Base-by-base conservation (phyloP, 768 basidiomycete species). In the Lentinula detonsa region DNA sequence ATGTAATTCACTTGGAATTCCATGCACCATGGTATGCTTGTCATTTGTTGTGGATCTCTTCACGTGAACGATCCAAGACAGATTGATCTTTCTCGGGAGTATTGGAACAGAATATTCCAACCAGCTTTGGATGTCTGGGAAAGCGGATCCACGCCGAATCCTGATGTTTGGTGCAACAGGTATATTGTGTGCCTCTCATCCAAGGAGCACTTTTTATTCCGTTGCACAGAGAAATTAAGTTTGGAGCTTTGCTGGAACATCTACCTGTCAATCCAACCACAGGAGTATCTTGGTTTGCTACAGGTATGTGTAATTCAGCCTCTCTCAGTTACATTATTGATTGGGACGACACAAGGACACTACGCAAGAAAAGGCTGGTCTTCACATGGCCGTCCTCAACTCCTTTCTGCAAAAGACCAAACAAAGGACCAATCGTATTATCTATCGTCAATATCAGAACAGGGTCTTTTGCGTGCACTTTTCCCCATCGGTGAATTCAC, bases 351-450 rank as follows among this genome's bases (percentile, higher is more conserved):
- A 42, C 45, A 61, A 88, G 94, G 95, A 4, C 95, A 98, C 70
- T 97, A 98, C 69, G 94, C 95, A 3, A 79, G 81, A 23, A 88
- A 92, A 68, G 65, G 72, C 8, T 89, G 84, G 82, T 70, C 70
- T n/a, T 48, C 67, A 2, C 5, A 55, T 37, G 64, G 70, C 1
- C 81, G 84, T 15, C 84, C 85, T 1, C 76, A 77, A 66, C 80
- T 87, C 31, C 71, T 79, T n/a, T 80, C 82, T 50, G 74, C 81
- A 21, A 51, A 62, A 49, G 93, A 96, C 68, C 64, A 64, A 54
- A 71, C 69, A 2, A 98, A 98, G 72, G 95, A 98, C 72, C 95
- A 98, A 72, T 87, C 93, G 0, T 97, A 95, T 66, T 98, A 93
- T 70, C 79, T 96, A 3, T 87, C 93, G 2, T 85, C 89, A 1